Conservation (phyloP, 192 early-diverging fungal genomes). For the Rhizophagus sp. region DNA sequence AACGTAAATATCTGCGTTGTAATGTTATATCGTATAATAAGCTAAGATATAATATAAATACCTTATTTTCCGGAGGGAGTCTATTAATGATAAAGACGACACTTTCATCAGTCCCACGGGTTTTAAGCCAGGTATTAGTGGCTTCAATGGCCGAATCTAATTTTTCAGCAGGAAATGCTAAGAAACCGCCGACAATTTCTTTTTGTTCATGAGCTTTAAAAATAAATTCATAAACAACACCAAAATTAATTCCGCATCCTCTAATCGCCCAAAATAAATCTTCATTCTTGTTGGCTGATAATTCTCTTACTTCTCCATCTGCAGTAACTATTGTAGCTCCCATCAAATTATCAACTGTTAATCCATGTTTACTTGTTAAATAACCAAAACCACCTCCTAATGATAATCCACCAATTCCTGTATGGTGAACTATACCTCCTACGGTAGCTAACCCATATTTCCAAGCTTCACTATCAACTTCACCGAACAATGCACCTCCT, state of each 20-base stretch:
- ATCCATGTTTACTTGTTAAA: constrained; percentile 34
- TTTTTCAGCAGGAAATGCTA: constrained; percentile 26
- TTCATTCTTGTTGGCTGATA: constrained; percentile 33
- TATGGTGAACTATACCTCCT: constrained; percentile 32
- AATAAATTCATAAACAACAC: constrained; percentile 32
- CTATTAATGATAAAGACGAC: too few relatives aligned
- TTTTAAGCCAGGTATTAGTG: too few relatives aligned
- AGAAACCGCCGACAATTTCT: constrained; percentile 13
- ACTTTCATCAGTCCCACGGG: too few relatives aligned
- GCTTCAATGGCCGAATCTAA: too few relatives aligned
- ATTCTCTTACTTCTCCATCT: constrained; percentile 36
- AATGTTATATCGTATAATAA: too few relatives aligned
- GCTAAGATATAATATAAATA: not conserved
- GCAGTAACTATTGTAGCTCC: constrained; percentile 46
- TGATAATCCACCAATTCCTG: constrained; percentile 46
- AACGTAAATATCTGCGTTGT: too few relatives aligned
- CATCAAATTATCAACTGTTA: constrained; percentile 46
- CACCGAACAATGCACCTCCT: constrained; percentile 41
- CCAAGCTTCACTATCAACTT: constrained; percentile 30
- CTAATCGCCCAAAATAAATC: constrained; percentile 55
- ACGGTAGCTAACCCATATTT: constrained; percentile 36
- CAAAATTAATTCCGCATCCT: constrained; percentile 44
- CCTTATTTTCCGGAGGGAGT: not conserved
- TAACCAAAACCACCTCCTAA: constrained; percentile 48
- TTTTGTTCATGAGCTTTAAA: constrained; percentile 28